Conservation (phyloP, 176 grass and related monocot genomes). For the Oryza rufipogon region DNA sequence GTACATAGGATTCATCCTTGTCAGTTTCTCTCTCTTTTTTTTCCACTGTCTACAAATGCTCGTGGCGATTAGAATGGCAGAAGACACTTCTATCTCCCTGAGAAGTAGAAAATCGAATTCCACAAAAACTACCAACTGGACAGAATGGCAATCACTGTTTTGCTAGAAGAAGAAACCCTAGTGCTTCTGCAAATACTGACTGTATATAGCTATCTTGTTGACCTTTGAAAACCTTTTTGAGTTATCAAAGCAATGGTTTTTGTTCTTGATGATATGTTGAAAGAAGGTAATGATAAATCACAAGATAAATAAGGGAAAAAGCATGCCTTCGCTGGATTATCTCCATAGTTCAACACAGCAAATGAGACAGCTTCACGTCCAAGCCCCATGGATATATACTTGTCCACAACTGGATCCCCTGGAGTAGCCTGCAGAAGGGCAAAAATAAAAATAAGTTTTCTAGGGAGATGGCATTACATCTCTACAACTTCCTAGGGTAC, state of each 20-base stretch:
- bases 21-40: background rate
- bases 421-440: constrained; percentile 57
- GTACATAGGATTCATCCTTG: background rate
- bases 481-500: background rate
- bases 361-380: constrained; percentile 85
- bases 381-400: constrained; percentile 79
- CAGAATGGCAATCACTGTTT: background rate
- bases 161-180: background rate
- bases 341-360: constrained; percentile 92
- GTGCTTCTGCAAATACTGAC: background rate
- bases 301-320: background rate
- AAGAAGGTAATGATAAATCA: constrained; percentile 6
- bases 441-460: background rate
- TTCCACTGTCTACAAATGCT: background rate
- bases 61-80: background rate
- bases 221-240: background rate
- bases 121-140: background rate
- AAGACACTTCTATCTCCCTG: background rate
- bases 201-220: background rate
- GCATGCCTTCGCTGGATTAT: constrained; percentile 74
- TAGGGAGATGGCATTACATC: background rate
- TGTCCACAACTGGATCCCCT: constrained; percentile 84
- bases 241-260: background rate
- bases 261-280: background rate
- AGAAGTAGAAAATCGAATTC: no score